phyloP scores from a whole-genome alignment of 2,329 filamentous ascomycete species.

The Phoma sp. region DNA sequence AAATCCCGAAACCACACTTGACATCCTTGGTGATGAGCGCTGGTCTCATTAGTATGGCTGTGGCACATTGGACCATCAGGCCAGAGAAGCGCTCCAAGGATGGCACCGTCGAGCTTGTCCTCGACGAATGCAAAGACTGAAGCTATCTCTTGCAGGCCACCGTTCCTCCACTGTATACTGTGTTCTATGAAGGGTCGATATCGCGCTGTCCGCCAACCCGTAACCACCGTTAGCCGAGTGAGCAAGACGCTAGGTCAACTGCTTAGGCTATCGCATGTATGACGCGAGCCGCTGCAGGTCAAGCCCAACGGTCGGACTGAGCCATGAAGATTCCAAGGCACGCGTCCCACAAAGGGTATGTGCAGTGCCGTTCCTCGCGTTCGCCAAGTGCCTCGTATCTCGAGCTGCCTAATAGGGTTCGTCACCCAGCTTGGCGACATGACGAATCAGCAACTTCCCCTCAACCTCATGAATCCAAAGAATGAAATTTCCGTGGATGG shows the following conservation, averaged over 20 bases:
- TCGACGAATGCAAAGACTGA: constrained; percentile 16
- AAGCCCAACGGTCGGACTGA: not conserved
- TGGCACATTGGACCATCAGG: constrained; percentile 29
- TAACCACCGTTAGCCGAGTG: no score
- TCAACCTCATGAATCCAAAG: constrained; percentile 1
- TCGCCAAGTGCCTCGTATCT: constrained; percentile 14
- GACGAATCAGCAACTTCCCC: constrained; percentile 22
- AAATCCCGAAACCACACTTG: constrained; percentile 39
- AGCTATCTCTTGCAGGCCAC: no score
- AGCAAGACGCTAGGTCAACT: not conserved
- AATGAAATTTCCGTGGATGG: not conserved
- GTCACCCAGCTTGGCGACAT: constrained; percentile 21
- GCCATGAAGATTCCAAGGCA: constrained; percentile 2
- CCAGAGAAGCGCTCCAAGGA: constrained; percentile 16
- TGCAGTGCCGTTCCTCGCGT: constrained; percentile 1
- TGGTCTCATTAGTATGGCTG: constrained; percentile 43
- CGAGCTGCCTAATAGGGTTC: constrained; percentile 28
- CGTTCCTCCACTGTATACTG: no score
- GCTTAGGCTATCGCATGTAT: not conserved
- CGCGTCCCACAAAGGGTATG: constrained; percentile 6
- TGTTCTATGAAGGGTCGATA: no score
- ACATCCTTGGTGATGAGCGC: constrained; percentile 42
- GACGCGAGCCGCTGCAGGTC: not conserved
- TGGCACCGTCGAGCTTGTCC: constrained; percentile 24
- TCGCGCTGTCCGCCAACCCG: no score